Evolutionary conservation across 73 alveolate species (phyloP).

Genomic region (Uronychia binucleata): DNA sequence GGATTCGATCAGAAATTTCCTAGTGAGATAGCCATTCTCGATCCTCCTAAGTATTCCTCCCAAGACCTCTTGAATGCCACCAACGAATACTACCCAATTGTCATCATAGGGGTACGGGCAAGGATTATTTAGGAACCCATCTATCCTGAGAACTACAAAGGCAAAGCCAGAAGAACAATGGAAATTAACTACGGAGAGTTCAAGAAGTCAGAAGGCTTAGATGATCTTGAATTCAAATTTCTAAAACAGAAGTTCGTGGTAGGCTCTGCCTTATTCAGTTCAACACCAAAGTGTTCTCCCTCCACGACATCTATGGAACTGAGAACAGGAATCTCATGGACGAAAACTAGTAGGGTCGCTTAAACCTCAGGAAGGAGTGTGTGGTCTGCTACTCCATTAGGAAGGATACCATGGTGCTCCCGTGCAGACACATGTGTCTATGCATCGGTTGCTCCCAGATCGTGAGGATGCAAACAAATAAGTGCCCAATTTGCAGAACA

Average conservation of each 20-base stretch:
- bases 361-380: slow-evolving; percentile 68
- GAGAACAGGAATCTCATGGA: slow-evolving; percentile 30
- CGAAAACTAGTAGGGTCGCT: slow-evolving; percentile 14
- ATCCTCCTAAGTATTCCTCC: slow-evolving; percentile 3
- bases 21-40: slow-evolving; percentile 22
- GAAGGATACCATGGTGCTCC: slow-evolving; percentile 85
- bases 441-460: slow-evolving; percentile 77
- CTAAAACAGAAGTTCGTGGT: slow-evolving; percentile 48
- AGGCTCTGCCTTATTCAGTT: slow-evolving; percentile 14
- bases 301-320: slow-evolving; percentile 71
- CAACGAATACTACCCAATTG: slow-evolving; percentile 62
- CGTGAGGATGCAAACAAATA: slow-evolving; percentile 79
- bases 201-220: slow-evolving; percentile 23
- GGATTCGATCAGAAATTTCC: slow-evolving; percentile 50
- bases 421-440: slow-evolving; percentile 90
- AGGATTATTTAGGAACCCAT: neutral
- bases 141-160: slow-evolving; percentile 14
- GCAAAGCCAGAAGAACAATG: slow-evolving; percentile 38
- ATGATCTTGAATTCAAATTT: slow-evolving; percentile 26
- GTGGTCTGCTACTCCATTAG: slow-evolving; percentile 82
- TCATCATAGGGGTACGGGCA: slow-evolving; percentile 38
- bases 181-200: slow-evolving; percentile 54
- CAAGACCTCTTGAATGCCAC: slow-evolving; percentile 32
- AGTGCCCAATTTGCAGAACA: slow-evolving; percentile 88
- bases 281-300: slow-evolving; percentile 48